phyloP scores from a whole-genome alignment of 2,329 filamentous ascomycete genomes.

The Monilinia fructicola region DNA sequence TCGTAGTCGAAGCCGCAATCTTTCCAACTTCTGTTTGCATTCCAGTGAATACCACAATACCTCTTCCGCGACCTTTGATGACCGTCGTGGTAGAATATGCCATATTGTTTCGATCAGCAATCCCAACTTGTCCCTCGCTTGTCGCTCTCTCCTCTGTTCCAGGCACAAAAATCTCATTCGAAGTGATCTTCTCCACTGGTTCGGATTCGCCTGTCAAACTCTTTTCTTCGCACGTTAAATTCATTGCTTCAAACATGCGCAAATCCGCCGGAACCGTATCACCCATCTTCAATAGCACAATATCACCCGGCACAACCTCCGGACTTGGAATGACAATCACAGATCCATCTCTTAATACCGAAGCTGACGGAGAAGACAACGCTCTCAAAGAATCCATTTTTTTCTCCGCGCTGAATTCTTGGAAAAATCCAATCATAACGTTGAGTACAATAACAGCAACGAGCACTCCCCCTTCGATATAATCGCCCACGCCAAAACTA shows the following conservation, averaged over 20 bases:
- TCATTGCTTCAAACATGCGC: slow-evolving; percentile 54
- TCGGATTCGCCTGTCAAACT: slow-evolving; percentile 98
- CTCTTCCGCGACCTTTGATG: slow-evolving; percentile 54
- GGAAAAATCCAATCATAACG: slow-evolving; percentile 57
- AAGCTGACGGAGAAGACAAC: slow-evolving; percentile 51
- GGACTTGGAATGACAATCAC: slow-evolving; percentile 52
- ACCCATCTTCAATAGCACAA: slow-evolving; percentile 87
- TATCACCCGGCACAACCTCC: slow-evolving; percentile 71
- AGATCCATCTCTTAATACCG: slow-evolving; percentile 51
- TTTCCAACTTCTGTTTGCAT: slow-evolving; percentile 59
- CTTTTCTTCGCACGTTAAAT: slow-evolving; percentile 75
- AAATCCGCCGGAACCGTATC: slow-evolving; percentile 96
- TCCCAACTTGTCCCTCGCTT: slow-evolving; percentile 48
- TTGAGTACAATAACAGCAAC: slow-evolving; percentile 59
- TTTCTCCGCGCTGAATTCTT: slow-evolving; percentile 54
- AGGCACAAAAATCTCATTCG: slow-evolving; percentile 44
- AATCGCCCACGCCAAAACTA: slow-evolving; percentile 57
- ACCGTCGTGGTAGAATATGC: slow-evolving; percentile 56
- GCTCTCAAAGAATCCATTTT: slow-evolving; percentile 53
- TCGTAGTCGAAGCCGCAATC: slow-evolving; percentile 52
- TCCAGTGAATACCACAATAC: slow-evolving; percentile 54
- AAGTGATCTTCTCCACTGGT: slow-evolving; percentile 71
- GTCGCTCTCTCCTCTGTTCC: slow-evolving; percentile 32
- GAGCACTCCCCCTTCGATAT: slow-evolving; percentile 60
- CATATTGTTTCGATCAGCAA: slow-evolving; percentile 55